phyloP scores from a whole-genome alignment of 345 rosid species.

The Psidium friedrichsthalianum region DNA sequence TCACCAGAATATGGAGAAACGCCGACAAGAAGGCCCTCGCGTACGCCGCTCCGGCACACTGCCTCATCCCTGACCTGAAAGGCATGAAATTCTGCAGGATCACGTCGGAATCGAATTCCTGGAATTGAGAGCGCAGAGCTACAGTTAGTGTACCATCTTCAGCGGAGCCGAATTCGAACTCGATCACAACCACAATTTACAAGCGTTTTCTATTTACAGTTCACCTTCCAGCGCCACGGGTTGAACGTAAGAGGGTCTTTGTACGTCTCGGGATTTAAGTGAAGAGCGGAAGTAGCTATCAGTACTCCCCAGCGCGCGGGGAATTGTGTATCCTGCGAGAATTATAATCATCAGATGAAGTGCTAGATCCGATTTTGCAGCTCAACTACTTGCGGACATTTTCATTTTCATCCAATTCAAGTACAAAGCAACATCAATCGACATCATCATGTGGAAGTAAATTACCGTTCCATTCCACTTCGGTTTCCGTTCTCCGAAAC shows the following conservation, averaged over 20 bases:
- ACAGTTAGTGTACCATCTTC: background rate
- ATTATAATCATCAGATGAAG: background rate
- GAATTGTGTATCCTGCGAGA: conserved; percentile 15
- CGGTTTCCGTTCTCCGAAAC: conserved; percentile 7
- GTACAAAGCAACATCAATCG: background rate
- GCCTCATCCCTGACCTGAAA: conserved; percentile 15
- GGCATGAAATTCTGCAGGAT: conserved; percentile 19
- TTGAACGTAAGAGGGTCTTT: conserved; percentile 14
- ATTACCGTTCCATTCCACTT: conserved; percentile 10
- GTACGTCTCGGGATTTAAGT: conserved; percentile 5
- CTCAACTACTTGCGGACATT: background rate
- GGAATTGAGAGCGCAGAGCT: background rate
- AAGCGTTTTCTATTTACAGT: background rate
- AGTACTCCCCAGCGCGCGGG: conserved; percentile 7
- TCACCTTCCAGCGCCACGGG: conserved; percentile 20
- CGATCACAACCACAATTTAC: background rate
- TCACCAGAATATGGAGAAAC: conserved; percentile 16
- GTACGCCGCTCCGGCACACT: conserved; percentile 18
- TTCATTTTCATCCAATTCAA: no score
- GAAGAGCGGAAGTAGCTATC: conserved; percentile 4
- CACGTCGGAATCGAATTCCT: background rate
- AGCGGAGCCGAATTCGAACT: background rate
- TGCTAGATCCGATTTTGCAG: background rate
- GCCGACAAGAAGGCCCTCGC: conserved; percentile 1
- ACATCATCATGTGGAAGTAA: background rate